Base-by-base conservation (phyloP, 805 yeast genomes). In the Pichia cephalocereana region DNA sequence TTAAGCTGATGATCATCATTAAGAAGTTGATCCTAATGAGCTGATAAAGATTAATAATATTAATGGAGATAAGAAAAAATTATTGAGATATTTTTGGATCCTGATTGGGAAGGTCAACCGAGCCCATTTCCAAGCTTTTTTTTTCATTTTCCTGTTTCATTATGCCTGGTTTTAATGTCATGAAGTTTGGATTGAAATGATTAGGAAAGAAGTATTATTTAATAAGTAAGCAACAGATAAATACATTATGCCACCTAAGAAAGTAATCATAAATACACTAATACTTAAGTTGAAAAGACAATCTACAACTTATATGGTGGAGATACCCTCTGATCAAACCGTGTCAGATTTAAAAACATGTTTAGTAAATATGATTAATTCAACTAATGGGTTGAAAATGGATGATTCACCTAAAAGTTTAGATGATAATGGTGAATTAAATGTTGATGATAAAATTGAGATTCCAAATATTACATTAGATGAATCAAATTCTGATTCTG, bases 301-400 rank as follows among this genome's bases (percentile, higher is more conserved):
- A 45, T 56, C 67, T 6, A 61, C 63, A 44, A 67, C 70, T 4
- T 62, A 66, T 37, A 61, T 69, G 44, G 51, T 70, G 23, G 52
- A 61, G 0, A 48, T 63, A 1, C 45, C 58, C 2, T 46, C 54
- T 2, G 54, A 56, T 23, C 57, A 60, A 3, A 60, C 62, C 4
- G 48, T 61, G 11, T 42, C 46, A 1, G 62, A 57, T 2, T 46
- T 70, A 19, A 65, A 66, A 45, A 46, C 51, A 4, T 46, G 58
- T 18, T 62, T 79, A 26, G 60, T 62, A 2, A 55, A 58, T 7
- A 69, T 72, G 27, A 68, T 80, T 27, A 69, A 71, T 48, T 52
- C 62, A 3, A 67, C 77, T 0, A 83, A 83, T 2, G 83, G 83
- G 0, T 56, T 75, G 37, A 54, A 48, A n/a, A 47, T 56, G 5